Evolutionary conservation across 2,329 filamentous ascomycete genomes (phyloP).

Genomic region (Aspergillus felis): DNA sequence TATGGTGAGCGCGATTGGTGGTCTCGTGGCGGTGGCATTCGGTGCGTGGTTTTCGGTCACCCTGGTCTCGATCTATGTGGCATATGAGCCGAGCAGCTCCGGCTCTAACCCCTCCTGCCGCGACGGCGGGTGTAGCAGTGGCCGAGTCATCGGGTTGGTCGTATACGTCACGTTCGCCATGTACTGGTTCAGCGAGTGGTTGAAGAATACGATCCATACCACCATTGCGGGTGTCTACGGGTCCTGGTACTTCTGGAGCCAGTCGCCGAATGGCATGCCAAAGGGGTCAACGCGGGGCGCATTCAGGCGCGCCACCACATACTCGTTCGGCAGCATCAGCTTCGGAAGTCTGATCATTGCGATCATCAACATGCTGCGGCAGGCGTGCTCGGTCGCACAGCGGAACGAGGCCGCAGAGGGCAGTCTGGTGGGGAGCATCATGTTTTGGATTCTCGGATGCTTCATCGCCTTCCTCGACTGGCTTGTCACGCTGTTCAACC

Average conservation of each 20-base stretch:
- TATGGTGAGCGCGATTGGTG: slow-evolving; percentile 77
- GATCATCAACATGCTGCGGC: slow-evolving; percentile 78
- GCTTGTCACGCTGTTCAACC: slow-evolving; percentile 83
- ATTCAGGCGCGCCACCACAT: slow-evolving; percentile 74
- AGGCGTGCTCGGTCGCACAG: slow-evolving; percentile 74
- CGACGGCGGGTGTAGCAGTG: slow-evolving; percentile 63
- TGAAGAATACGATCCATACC: slow-evolving; percentile 90
- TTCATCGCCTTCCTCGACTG: slow-evolving; percentile 75
- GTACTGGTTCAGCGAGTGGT: slow-evolving; percentile 91
- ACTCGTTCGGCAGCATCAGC: slow-evolving; percentile 88
- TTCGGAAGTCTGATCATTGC: slow-evolving; percentile 82
- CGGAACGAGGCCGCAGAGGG: slow-evolving; percentile 62
- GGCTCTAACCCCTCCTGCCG: slow-evolving; percentile 52
- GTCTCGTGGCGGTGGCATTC: slow-evolving; percentile 69
- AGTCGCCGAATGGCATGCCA: slow-evolving; percentile 62
- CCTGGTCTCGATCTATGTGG: slow-evolving; percentile 78
- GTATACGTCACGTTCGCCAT: slow-evolving; percentile 86
- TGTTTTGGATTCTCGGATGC: slow-evolving; percentile 74
- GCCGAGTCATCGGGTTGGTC: slow-evolving; percentile 76
- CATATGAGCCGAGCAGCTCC: slow-evolving; percentile 62
- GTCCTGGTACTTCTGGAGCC: slow-evolving; percentile 80
- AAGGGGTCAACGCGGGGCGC: slow-evolving; percentile 78
- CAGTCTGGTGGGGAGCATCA: slow-evolving; percentile 62
- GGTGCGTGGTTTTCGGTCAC: slow-evolving; percentile 84
- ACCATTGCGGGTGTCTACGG: slow-evolving; percentile 86